A percentile compares a stretch with the other conserved stretches of the same genome.
phyloP scores from a whole-genome alignment of 163 green algal genomes.

The Chloroidium sp. region DNA sequence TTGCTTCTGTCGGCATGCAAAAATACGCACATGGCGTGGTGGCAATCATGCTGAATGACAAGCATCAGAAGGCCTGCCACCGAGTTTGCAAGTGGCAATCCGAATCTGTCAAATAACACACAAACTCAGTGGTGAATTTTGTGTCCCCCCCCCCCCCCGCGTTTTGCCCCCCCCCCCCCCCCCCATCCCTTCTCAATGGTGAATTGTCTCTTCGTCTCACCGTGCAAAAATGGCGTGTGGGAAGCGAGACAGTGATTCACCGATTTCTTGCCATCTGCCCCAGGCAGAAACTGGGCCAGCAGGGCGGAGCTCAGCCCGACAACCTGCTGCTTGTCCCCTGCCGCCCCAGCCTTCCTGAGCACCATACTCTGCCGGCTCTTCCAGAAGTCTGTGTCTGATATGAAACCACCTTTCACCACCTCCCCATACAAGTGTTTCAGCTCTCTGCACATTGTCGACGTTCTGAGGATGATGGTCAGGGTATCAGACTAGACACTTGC shows the following conservation, averaged over 20 bases:
- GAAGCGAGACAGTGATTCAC: too few species aligned
- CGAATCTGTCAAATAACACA: too few species aligned
- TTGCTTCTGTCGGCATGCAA: not conserved
- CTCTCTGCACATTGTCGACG: constrained; percentile 18
- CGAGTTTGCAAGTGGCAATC: too few species aligned
- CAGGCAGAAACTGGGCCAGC: not conserved
- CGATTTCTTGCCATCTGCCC: not conserved
- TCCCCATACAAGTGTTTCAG: constrained; percentile 33
- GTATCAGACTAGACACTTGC: too few species aligned
- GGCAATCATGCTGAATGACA: constrained; percentile 24
- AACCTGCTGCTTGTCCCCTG: constrained; percentile 11
- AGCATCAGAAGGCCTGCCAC: too few species aligned
- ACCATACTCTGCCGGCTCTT: constrained; percentile 10
- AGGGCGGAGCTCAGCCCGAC: constrained; percentile 1
- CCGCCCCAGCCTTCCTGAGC: not conserved
- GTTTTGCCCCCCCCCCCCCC: too few species aligned
- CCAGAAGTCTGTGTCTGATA: constrained; percentile 53
- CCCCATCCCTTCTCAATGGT: too few species aligned
- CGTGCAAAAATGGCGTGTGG: too few species aligned
- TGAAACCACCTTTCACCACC: constrained; percentile 33
- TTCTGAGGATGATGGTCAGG: not conserved
- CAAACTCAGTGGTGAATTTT: too few species aligned
- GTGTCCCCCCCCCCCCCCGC: too few species aligned
- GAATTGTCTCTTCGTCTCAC: too few species aligned
- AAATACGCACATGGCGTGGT: constrained; percentile 13